These are phyloP conservation scores for Flaveria floridana DNA, from an alignment of 140 eudicot genomes.

Conservation along the genomic window DNA sequence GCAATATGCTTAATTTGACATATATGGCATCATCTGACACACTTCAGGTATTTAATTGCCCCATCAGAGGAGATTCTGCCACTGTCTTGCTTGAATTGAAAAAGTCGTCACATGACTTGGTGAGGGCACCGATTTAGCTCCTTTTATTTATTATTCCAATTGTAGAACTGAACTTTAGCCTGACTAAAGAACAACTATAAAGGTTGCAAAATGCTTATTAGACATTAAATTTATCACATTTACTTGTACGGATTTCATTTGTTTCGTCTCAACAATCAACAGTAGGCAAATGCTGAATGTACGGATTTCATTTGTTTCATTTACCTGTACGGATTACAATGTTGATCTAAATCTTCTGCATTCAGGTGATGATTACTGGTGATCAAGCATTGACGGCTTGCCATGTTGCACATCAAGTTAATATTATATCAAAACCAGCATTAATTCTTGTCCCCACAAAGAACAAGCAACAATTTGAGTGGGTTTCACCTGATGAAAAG, in stretches of 20 bases:
- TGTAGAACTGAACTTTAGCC: background rate
- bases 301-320: background rate
- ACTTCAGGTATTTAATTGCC: conserved; percentile 84
- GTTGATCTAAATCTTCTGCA: conserved; percentile 7
- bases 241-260: background rate
- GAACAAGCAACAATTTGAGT: conserved; percentile 51
- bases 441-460: conserved; percentile 66
- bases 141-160: background rate
- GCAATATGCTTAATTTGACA: conserved; percentile 20
- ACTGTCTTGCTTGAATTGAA: conserved; percentile 77
- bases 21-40: conserved; percentile 16
- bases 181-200: background rate
- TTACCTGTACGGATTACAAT: background rate
- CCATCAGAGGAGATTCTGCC: conserved; percentile 84
- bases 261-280: background rate
- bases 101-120: conserved; percentile 94
- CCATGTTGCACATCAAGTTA: conserved; percentile 90
- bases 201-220: conserved; percentile 1
- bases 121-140: conserved; percentile 32
- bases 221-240: background rate
- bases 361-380: conserved; percentile 96
- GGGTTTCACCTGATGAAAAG: conserved; percentile 93
- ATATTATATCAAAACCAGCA: conserved; percentile 74
- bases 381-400: conserved; percentile 99
- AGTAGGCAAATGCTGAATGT: no score